These are phyloP conservation scores for Pterocarpus macrocarpus DNA, from an alignment of 306 rosid genomes.

Conservation along the genomic window DNA sequence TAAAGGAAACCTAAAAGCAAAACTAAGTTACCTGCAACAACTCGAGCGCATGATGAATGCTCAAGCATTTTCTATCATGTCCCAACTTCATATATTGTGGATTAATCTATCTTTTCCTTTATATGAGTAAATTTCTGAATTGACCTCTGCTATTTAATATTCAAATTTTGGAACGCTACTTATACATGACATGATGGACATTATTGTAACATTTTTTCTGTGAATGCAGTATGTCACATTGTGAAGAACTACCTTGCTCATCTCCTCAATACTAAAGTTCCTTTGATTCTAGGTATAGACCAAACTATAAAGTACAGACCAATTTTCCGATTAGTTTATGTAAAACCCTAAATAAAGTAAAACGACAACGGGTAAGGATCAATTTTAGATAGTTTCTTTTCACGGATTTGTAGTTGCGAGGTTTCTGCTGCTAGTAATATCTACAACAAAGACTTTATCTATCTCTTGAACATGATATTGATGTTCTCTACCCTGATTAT, in stretches of 20 bases:
- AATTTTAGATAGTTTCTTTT: constrained; percentile 14
- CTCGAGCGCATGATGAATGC: background rate
- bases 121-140: background rate
- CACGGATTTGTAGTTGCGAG: background rate
- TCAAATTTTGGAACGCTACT: constrained; percentile 27
- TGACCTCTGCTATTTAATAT: background rate
- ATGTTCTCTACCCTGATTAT: constrained; percentile 21
- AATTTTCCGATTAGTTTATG: background rate
- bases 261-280: constrained; percentile 80
- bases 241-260: constrained; percentile 88
- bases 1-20: background rate
- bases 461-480: constrained; percentile 11
- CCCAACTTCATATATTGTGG: background rate
- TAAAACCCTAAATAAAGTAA: constrained; percentile 11
- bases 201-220: constrained; percentile 36
- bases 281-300: constrained; percentile 84
- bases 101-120: constrained; percentile 19
- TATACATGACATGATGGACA: background rate
- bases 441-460: background rate
- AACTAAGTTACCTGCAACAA: background rate
- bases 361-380: background rate
- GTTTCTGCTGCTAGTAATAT: constrained; percentile 14
- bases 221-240: constrained; percentile 81
- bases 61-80: background rate
- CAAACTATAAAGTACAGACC: constrained; percentile 10